A percentile compares a stretch with the other conserved stretches of the same genome.
phyloP scores from a whole-genome alignment of 805 yeast genomes.

The Nakazawaea ishiwadae region DNA sequence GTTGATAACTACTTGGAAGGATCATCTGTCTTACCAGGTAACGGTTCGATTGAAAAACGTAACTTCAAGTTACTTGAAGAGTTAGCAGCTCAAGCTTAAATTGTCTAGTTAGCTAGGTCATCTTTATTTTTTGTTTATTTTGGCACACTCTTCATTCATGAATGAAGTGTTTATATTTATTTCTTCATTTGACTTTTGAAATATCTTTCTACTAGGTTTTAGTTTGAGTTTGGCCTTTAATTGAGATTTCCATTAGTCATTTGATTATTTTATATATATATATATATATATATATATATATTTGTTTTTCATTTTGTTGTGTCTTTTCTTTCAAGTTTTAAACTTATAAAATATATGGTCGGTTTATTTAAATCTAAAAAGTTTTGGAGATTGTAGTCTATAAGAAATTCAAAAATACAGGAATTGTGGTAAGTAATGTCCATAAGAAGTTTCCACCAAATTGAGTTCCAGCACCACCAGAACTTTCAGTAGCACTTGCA shows the following conservation, averaged over 20 bases:
- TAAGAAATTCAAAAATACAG: too few relatives aligned
- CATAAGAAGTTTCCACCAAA: not conserved
- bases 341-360: too few relatives aligned
- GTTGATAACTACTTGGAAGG: conserved; percentile 82
- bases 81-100: conserved; percentile 57
- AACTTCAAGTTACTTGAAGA: conserved; percentile 73
- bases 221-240: conserved; percentile 1
- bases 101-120: too few relatives aligned
- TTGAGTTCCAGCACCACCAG: not conserved
- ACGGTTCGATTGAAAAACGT: conserved; percentile 88
- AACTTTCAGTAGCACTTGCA: conserved; percentile 46
- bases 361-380: too few relatives aligned
- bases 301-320: not conserved
- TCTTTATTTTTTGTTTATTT: not conserved
- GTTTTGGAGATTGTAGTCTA: too few relatives aligned
- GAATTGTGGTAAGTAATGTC: not conserved
- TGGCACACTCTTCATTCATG: not conserved
- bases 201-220: too few relatives aligned
- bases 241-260: not conserved
- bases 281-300: too few relatives aligned
- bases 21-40: conserved; percentile 80
- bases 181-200: too few relatives aligned
- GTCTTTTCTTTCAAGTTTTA: too few relatives aligned
- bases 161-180: too few relatives aligned
- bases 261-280: too few relatives aligned